These are phyloP conservation scores for Zostera marina DNA, from an alignment of 116 monocot genomes.

Conservation along the genomic window DNA sequence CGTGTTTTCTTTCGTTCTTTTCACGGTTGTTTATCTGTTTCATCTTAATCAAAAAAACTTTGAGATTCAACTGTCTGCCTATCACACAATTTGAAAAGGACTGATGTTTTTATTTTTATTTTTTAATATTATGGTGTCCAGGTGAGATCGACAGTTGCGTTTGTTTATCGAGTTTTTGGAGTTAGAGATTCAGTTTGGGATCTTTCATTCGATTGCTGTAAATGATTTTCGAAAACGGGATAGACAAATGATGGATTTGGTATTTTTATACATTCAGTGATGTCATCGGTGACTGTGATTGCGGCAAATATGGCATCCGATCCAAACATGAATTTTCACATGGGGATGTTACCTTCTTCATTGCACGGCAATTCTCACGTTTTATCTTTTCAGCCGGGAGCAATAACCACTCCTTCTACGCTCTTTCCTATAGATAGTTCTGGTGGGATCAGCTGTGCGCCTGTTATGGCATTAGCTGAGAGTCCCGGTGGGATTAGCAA, in stretches of 20 bases:
- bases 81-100: no score
- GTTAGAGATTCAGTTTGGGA: no score
- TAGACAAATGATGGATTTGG: not conserved
- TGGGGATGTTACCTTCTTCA: constrained; percentile 19
- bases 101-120: no score
- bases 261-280: not conserved
- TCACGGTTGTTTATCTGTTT: no score
- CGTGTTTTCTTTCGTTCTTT: no score
- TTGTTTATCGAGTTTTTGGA: no score
- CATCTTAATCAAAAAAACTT: no score
- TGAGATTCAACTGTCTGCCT: no score
- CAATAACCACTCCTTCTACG: not conserved
- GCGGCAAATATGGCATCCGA: constrained; percentile 35
- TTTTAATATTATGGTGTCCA: no score
- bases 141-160: no score
- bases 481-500: constrained; percentile 13
- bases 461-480: constrained; percentile 3
- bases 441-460: constrained; percentile 10
- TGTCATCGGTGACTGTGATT: not conserved
- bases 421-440: constrained; percentile 7
- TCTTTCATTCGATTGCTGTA: no score
- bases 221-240: no score
- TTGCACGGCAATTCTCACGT: constrained; percentile 16
- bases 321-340: constrained; percentile 27
- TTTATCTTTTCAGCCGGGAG: constrained; percentile 42